Evolutionary conservation across 805 yeast genomes (phyloP), one percentile per base, ranked within the genome.

Genomic region (Candida railenensis): DNA sequence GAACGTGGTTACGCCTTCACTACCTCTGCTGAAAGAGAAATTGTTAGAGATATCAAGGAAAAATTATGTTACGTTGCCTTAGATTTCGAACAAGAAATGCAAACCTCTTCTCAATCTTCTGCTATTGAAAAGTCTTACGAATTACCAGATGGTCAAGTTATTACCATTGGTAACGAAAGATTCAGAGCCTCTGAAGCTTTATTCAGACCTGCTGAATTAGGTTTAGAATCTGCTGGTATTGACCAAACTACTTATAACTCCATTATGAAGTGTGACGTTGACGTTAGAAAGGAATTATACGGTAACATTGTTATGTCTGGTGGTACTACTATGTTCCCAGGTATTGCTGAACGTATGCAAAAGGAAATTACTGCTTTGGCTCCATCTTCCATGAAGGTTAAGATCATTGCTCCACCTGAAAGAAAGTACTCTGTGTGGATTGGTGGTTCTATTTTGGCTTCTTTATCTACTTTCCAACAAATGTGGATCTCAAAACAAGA

Each of bases 401-500:
- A 94, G 87, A 91, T 94, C 72, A 87, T 87, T 72, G 99, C 99
- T 72, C 97, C 98, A 61, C 98, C 98, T 61, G 99, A 94, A 80
- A 87, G 99, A 79, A 94, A 94, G 79, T 94, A 88, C 87, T 88
- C 96, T 66, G 97, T 91, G 80, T 94, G 99, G 99, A 94, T 94
- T 59, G 99, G 99, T 84, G 99, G 99, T 81, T 94, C 98, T 63
- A 94, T 94, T 69, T 85, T 94, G 77, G 97, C 99, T 59, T 90
- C 97, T 51, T 85, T 94, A 74, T 89, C 97, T 55, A 94, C 99
- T 74, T 94, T 94, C 97, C 98, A 94, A 84, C 98, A 94, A 81
- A 92, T 94, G 98, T 94, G 99, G 99, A 90, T 94, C 88, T 91
- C 98, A 71, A 94, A 94, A 85, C 98, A 94, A 82, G 99, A 94